Percentiles rank a stretch among this genome's conserved stretches.
Conservation (phyloP, 2,329 filamentous ascomycete species). For the Sporothrix luriei region DNA sequence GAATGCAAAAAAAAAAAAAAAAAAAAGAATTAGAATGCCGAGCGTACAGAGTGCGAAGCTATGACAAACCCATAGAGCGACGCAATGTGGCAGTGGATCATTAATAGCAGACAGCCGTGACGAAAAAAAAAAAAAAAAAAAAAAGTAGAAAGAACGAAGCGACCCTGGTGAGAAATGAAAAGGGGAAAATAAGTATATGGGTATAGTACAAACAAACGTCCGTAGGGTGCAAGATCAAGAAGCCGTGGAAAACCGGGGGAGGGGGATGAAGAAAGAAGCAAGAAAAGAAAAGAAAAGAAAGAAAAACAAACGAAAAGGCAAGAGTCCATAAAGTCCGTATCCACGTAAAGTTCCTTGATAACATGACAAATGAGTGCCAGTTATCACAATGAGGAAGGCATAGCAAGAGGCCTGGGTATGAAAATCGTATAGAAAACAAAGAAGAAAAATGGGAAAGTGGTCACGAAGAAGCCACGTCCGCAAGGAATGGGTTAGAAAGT, state of each 20-base stretch:
- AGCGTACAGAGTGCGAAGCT: too few relatives aligned
- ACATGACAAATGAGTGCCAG: background rate
- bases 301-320: background rate
- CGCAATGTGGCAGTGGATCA: too few relatives aligned
- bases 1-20: background rate
- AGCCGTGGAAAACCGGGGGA: background rate
- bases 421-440: background rate
- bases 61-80: too few relatives aligned
- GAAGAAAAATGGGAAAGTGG: background rate
- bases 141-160: background rate
- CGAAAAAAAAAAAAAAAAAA: background rate
- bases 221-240: background rate
- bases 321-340: background rate
- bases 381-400: background rate
- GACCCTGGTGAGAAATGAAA: background rate
- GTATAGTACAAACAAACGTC: background rate
- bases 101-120: too few relatives aligned
- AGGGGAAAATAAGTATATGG: background rate
- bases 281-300: background rate
- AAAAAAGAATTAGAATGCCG: background rate
- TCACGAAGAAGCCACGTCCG: background rate
- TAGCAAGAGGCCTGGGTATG: background rate
- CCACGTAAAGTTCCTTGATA: background rate
- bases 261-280: background rate
- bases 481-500: background rate